phyloP scores from a whole-genome alignment of 768 basidiomycete species.

The Ephemerocybe angulata region DNA sequence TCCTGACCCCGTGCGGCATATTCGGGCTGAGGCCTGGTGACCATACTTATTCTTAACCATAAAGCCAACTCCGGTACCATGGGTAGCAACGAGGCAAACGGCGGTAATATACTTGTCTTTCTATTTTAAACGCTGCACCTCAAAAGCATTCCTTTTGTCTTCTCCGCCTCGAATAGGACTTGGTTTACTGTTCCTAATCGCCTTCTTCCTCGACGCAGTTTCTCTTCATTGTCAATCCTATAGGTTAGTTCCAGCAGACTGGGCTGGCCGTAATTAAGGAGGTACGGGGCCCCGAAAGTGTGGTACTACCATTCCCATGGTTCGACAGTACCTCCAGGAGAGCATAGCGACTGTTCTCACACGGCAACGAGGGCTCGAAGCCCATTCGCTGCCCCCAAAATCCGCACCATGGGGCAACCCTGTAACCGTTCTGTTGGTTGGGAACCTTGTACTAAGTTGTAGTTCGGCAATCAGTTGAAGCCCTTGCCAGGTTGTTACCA shows the following conservation, averaged over 20 bases:
- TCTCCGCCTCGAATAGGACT: too few species aligned
- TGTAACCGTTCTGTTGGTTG: not conserved
- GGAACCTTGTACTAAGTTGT: not conserved
- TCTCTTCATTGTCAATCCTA: not conserved
- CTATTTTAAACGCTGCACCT: not conserved
- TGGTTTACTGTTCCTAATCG: not conserved
- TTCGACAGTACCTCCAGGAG: not conserved
- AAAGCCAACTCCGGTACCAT: too few species aligned
- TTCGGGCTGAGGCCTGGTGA: too few species aligned
- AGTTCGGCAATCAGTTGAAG: not conserved
- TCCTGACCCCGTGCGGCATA: too few species aligned
- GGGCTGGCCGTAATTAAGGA: not conserved
- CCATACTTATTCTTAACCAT: too few species aligned
- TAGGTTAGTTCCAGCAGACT: not conserved
- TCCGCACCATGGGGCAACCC: too few species aligned
- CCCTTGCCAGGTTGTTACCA: too few species aligned
- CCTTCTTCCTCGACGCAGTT: not conserved
- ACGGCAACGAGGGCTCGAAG: not conserved
- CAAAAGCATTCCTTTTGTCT: not conserved
- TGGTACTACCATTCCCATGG: not conserved
- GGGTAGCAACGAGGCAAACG: too few species aligned
- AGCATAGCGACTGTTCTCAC: not conserved
- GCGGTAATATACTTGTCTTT: too few species aligned
- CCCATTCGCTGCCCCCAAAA: not conserved
- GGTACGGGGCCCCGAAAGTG: not conserved